A percentile compares a stretch with the other conserved stretches of the same genome.
Conservation (phyloP, 768 basidiomycete species). For the Polyporus arcularius region DNA sequence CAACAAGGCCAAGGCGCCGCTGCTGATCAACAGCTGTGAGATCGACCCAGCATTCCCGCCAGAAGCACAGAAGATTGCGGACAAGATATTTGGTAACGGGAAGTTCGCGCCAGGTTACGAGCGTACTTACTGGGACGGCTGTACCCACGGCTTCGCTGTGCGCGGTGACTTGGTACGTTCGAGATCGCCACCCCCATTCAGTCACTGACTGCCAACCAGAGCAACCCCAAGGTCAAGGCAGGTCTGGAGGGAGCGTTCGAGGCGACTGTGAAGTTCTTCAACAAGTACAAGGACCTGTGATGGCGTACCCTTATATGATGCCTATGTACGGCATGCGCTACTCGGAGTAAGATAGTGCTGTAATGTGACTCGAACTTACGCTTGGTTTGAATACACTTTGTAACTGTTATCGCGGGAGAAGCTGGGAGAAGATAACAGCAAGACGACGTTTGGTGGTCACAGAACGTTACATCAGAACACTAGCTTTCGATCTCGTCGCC, state of each 20-base stretch:
- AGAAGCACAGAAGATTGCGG: slow-evolving; percentile 35
- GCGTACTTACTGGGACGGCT: slow-evolving; percentile 32
- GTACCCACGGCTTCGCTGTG: slow-evolving; percentile 37
- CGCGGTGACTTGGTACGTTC: slow-evolving; percentile 37
- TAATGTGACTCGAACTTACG: too few relatives aligned
- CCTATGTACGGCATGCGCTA: too few relatives aligned
- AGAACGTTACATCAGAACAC: too few relatives aligned
- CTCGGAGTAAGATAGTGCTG: too few relatives aligned
- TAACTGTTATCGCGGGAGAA: too few relatives aligned
- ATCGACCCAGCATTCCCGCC: slow-evolving; percentile 35
- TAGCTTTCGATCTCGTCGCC: too few relatives aligned
- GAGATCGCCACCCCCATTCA: not conserved
- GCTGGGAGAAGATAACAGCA: too few relatives aligned
- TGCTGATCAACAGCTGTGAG: slow-evolving; percentile 45
- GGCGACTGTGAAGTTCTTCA: slow-evolving; percentile 37
- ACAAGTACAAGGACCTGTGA: slow-evolving; percentile 23
- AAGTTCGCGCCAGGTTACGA: slow-evolving; percentile 40
- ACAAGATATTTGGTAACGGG: slow-evolving; percentile 40
- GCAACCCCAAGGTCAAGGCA: slow-evolving; percentile 19
- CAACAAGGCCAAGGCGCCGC: slow-evolving; percentile 36
- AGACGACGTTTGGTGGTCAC: too few relatives aligned
- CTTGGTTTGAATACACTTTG: too few relatives aligned
- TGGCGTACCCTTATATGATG: too few relatives aligned
- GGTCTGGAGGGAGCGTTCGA: slow-evolving; percentile 45
- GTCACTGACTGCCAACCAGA: not conserved